phyloP scores from a whole-genome alignment of 495 filamentous ascomycete genomes.

The Peziza echinospora region DNA sequence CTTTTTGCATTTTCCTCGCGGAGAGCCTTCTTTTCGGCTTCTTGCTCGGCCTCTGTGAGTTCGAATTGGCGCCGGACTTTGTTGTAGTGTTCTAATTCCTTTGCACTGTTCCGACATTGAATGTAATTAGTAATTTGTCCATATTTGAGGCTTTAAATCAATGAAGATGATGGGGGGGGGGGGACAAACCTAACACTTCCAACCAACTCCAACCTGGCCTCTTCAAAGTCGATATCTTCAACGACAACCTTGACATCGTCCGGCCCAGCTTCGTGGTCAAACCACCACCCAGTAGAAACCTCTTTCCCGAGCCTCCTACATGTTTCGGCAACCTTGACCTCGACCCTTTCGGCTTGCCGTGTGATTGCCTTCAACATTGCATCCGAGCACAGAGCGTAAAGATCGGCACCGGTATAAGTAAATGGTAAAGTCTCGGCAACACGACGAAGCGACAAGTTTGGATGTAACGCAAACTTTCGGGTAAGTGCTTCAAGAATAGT shows the following conservation, averaged over 20 bases:
- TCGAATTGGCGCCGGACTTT: conserved; percentile 66
- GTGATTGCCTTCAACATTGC: conserved; percentile 98
- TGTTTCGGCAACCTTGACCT: conserved; percentile 53
- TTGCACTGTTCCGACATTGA: conserved; percentile 34
- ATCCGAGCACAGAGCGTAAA: conserved; percentile 91
- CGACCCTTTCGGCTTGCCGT: conserved; percentile 62
- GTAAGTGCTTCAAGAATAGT: conserved; percentile 88
- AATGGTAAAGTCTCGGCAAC: conserved; percentile 68
- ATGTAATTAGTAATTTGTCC: not conserved
- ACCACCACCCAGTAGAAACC: conserved; percentile 80
- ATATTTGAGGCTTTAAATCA: conserved; percentile 1
- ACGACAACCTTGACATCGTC: conserved; percentile 75
- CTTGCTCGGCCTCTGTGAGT: conserved; percentile 22
- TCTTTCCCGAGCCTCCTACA: conserved; percentile 17
- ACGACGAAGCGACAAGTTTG: conserved; percentile 45
- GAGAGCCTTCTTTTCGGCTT: conserved; percentile 24
- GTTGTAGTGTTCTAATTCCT: conserved; percentile 83
- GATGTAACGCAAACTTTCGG: conserved; percentile 74
- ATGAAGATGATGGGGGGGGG: conserved; percentile 11
- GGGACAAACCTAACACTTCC: conserved; percentile 51
- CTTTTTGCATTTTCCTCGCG: conserved; percentile 17
- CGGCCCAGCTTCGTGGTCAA: conserved; percentile 66
- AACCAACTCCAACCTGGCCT: conserved; percentile 65
- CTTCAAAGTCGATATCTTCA: conserved; percentile 63
- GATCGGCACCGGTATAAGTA: conserved; percentile 90